Percentiles rank a stretch among this genome's conserved stretches.
Evolutionary conservation across 139 green algal species (phyloP).

Genomic region (Chlorella ohadii): DNA sequence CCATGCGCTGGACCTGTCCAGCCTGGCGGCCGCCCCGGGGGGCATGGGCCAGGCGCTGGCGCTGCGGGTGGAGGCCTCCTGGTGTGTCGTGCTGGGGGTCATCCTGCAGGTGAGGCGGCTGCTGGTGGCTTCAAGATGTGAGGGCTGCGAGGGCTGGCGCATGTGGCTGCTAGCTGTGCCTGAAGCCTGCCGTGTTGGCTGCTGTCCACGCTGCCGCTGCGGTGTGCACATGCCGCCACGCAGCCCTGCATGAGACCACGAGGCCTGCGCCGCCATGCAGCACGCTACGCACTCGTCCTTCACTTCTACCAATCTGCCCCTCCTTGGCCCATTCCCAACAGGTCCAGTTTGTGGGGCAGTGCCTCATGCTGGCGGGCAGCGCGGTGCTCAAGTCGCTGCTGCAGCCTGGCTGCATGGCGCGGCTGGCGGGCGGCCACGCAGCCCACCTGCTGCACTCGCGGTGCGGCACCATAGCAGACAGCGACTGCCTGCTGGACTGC

Average conservation of each 20-base stretch:
- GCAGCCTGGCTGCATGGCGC: neutral
- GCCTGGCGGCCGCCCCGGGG: neutral
- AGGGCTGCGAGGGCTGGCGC: too few species aligned
- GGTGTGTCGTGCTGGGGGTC: neutral
- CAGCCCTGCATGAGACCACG: too few species aligned
- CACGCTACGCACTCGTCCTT: too few species aligned
- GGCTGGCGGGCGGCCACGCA: neutral
- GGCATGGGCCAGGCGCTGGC: conserved; percentile 8
- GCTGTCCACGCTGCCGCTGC: too few species aligned
- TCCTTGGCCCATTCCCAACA: neutral
- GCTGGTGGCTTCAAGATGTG: neutral
- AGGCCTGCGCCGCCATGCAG: too few species aligned
- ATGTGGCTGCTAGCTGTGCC: too few species aligned
- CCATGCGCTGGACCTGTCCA: conserved; percentile 13
- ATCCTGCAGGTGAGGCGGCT: conserved; percentile 5
- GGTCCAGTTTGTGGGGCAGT: conserved; percentile 27
- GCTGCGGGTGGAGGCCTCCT: neutral
- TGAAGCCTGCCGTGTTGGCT: too few species aligned
- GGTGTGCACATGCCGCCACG: too few species aligned
- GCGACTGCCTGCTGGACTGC: neutral
- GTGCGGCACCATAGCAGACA: neutral
- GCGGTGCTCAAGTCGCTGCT: conserved; percentile 12
- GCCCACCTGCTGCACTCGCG: too few species aligned
- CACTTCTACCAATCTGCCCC: too few species aligned
- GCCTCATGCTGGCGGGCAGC: conserved; percentile 15